Percentiles rank a stretch among this genome's conserved stretches.
Evolutionary conservation across 2,329 filamentous ascomycete species (phyloP).

Genomic region (Fusarium torulosum): DNA sequence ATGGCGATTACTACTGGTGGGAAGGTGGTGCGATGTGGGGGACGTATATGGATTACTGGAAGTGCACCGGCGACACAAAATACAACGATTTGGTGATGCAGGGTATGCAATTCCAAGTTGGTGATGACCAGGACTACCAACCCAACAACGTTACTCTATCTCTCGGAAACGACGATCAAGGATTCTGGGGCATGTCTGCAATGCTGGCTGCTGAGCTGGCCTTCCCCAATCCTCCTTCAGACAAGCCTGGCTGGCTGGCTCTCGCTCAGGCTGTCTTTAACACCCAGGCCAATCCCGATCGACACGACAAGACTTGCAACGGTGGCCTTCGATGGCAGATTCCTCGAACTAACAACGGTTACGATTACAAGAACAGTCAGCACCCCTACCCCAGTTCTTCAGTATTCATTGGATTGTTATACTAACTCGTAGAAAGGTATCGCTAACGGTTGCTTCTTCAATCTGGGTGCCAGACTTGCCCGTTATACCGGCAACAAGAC

Average conservation of each 20-base stretch:
- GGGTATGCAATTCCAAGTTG: conserved; percentile 66
- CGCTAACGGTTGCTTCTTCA: conserved; percentile 73
- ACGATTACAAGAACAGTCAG: conserved; percentile 77
- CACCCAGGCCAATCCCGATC: conserved; percentile 64
- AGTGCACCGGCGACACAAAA: conserved; percentile 68
- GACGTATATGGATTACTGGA: conserved; percentile 74
- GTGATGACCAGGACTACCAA: conserved; percentile 67
- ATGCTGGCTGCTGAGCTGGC: conserved; percentile 70
- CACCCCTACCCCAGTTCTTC: background rate
- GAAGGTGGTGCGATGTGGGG: conserved; percentile 73
- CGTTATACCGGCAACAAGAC: conserved; percentile 76
- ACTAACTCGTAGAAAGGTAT: conserved; percentile 54
- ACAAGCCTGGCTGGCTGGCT: conserved; percentile 65
- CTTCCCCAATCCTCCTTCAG: conserved; percentile 66
- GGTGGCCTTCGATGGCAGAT: conserved; percentile 83
- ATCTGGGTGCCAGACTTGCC: conserved; percentile 76
- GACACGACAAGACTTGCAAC: conserved; percentile 68
- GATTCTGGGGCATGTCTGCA: conserved; percentile 74
- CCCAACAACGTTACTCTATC: conserved; percentile 65
- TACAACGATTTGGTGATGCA: conserved; percentile 68
- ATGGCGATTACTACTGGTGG: conserved; percentile 73
- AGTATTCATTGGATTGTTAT: background rate
- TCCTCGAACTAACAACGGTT: conserved; percentile 78
- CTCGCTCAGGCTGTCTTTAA: conserved; percentile 75
- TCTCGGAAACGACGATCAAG: conserved; percentile 74